Conservation (phyloP, 306 rosid species). For the Carpinus viminea region DNA sequence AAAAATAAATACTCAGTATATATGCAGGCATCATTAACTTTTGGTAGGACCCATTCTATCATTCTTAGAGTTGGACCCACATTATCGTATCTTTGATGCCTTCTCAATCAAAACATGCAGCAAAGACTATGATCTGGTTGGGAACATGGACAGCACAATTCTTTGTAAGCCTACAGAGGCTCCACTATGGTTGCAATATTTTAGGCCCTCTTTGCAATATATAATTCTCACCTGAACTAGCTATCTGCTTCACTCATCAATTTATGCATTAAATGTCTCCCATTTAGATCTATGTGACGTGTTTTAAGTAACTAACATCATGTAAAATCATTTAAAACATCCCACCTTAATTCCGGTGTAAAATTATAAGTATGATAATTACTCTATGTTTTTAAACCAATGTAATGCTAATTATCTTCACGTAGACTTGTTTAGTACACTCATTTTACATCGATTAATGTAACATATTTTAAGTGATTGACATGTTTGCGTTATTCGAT, state of each 20-base stretch:
- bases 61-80: slow-evolving; percentile 34
- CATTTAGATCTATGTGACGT: too few relatives aligned
- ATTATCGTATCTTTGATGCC: slow-evolving; percentile 41
- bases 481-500: too few relatives aligned
- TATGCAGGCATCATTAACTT: slow-evolving; percentile 13
- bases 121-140: slow-evolving; percentile 52
- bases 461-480: too few relatives aligned
- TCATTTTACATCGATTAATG: too few relatives aligned
- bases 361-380: too few relatives aligned
- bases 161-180: slow-evolving; percentile 50
- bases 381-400: too few relatives aligned
- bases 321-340: too few relatives aligned
- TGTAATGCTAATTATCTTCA: neutral
- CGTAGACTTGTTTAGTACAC: too few relatives aligned
- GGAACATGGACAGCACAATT: slow-evolving; percentile 53
- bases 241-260: slow-evolving; percentile 6
- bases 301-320: too few relatives aligned
- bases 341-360: too few relatives aligned
- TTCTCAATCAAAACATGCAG: slow-evolving; percentile 34
- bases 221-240: slow-evolving; percentile 2
- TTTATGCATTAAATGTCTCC: slow-evolving; percentile 21
- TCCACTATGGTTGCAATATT: slow-evolving; percentile 35
- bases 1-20: neutral
- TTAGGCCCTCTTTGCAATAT: slow-evolving; percentile 25
- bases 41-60: slow-evolving; percentile 27